These are phyloP conservation scores for Hibiscus syriacus DNA, from an alignment of 345 rosid genomes.

Conservation along the genomic window DNA sequence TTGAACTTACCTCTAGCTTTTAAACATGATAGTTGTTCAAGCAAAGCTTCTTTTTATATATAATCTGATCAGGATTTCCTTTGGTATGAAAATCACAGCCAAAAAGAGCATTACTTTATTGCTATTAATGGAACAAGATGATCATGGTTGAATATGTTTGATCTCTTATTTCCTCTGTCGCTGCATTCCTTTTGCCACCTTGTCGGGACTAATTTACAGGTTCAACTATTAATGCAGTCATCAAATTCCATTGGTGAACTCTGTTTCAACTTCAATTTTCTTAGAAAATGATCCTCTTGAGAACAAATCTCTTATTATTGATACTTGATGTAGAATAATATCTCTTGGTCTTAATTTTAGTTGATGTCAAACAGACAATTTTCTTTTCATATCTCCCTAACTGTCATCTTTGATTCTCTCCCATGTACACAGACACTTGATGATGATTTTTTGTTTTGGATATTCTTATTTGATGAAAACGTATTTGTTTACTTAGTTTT, in stretches of 20 bases:
- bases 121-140: no score
- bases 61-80: background rate
- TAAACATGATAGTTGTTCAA: no score
- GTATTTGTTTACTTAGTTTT: background rate
- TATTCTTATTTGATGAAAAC: background rate
- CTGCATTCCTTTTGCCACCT: background rate
- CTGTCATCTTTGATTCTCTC: slow-evolving; percentile 30
- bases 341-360: no score
- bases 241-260: background rate
- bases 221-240: background rate
- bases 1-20: background rate
- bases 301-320: slow-evolving; percentile 3
- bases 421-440: slow-evolving; percentile 32
- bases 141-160: no score
- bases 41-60: no score
- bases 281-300: background rate
- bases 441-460: background rate
- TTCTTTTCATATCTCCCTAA: slow-evolving; percentile 16
- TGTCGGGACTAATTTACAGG: slow-evolving; percentile 7
- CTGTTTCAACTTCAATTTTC: background rate
- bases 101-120: no score
- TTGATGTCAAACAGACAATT: slow-evolving; percentile 24
- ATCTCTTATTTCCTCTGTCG: background rate
- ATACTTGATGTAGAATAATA: background rate
- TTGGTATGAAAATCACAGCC: background rate